These are phyloP conservation scores for Penicillium psychrosexuale DNA, from an alignment of 2,329 filamentous ascomycete genomes.

Conservation along the genomic window DNA sequence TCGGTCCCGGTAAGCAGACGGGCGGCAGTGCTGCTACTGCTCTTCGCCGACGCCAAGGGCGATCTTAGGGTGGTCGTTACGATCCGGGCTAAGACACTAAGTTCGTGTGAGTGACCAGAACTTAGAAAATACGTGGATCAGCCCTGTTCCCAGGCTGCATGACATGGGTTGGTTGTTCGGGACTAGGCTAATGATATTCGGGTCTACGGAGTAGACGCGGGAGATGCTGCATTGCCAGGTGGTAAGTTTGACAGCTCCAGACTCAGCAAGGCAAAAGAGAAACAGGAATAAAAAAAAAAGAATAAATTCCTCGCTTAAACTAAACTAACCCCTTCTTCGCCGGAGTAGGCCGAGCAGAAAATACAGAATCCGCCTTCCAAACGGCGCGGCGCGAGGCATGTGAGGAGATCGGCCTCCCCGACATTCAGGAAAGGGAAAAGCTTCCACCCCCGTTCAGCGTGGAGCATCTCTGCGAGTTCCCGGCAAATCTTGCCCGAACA, in stretches of 20 bases:
- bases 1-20: slow-evolving; percentile 61
- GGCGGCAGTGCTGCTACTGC: slow-evolving; percentile 81
- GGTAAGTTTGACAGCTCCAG: slow-evolving; percentile 56
- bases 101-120: slow-evolving; percentile 47
- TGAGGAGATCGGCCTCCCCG: slow-evolving; percentile 87
- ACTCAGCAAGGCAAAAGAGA: neutral
- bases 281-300: neutral
- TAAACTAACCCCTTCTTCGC: no score
- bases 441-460: slow-evolving; percentile 76
- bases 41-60: slow-evolving; percentile 80
- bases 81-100: slow-evolving; percentile 58
- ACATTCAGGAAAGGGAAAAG: slow-evolving; percentile 64
- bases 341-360: slow-evolving; percentile 52
- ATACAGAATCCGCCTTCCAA: slow-evolving; percentile 61
- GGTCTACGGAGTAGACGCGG: slow-evolving; percentile 53
- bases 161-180: slow-evolving; percentile 13
- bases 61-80: slow-evolving; percentile 68
- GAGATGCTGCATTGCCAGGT: slow-evolving; percentile 82
- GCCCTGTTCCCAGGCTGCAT: slow-evolving; percentile 13
- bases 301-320: neutral
- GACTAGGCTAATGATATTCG: slow-evolving; percentile 12
- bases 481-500: slow-evolving; percentile 69
- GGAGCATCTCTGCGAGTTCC: slow-evolving; percentile 83
- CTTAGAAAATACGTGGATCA: neutral
- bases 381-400: slow-evolving; percentile 86